Conservation (phyloP, 2,329 filamentous ascomycete species). For the Massarina eburnea region DNA sequence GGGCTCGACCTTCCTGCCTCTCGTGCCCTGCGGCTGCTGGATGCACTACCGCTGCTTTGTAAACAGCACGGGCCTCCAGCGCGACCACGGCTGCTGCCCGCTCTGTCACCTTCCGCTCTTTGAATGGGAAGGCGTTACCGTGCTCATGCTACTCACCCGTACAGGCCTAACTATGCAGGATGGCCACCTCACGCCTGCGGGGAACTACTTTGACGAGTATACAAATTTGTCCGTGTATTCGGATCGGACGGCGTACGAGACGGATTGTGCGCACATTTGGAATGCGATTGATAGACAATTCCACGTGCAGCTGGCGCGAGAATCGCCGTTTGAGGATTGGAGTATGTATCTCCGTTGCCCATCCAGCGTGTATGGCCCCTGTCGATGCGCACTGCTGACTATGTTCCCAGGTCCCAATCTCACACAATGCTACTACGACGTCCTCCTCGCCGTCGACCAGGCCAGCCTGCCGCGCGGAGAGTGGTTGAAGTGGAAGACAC, state of each 20-base stretch:
- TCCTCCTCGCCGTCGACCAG: conserved; percentile 11
- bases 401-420: background rate
- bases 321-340: background rate
- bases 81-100: conserved; percentile 11
- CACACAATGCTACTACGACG: conserved; percentile 1
- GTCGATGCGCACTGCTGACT: background rate
- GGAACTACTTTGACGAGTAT: background rate
- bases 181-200: background rate
- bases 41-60: conserved; percentile 29
- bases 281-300: conserved; percentile 8
- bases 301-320: background rate
- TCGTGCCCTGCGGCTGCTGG: conserved; percentile 27
- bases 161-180: conserved; percentile 13
- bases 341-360: too few species aligned
- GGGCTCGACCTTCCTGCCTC: conserved; percentile 17
- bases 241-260: conserved; percentile 6
- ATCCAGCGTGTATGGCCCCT: background rate
- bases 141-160: conserved; percentile 22
- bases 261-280: conserved; percentile 19
- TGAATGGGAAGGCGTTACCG: conserved; percentile 23
- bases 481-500: conserved; percentile 19
- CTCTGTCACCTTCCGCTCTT: conserved; percentile 18
- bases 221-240: background rate
- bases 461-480: conserved; percentile 7
- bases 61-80: background rate